Conservation (phyloP, 176 grass and related monocot species). For the Calamus simplicifolius region DNA sequence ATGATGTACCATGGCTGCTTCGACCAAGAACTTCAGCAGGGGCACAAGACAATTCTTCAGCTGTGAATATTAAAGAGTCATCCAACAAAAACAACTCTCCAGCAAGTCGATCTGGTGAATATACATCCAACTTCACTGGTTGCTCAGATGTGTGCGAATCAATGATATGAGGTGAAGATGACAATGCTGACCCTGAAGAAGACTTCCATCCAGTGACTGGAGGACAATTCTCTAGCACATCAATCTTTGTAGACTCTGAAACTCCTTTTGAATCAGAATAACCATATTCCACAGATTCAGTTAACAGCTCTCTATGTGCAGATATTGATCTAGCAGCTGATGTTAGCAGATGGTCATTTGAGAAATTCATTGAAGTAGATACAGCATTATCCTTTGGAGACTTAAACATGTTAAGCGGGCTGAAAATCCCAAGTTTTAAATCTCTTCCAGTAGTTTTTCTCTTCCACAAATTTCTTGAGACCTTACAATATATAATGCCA, state of each 20-base stretch:
- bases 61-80: constrained; percentile 62
- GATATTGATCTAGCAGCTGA: constrained; percentile 70
- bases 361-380: constrained; percentile 76
- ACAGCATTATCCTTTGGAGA: constrained; percentile 59
- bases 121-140: constrained; percentile 58
- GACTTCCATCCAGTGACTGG: constrained; percentile 21
- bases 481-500: constrained; percentile 67
- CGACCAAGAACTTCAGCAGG: constrained; percentile 92
- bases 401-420: constrained; percentile 43
- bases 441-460: constrained; percentile 49
- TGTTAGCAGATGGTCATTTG: constrained; percentile 77
- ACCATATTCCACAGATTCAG: constrained; percentile 62
- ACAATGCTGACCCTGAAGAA: constrained; percentile 30
- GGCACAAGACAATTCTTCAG: constrained; percentile 79
- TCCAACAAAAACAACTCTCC: constrained; percentile 87
- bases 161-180: constrained; percentile 36
- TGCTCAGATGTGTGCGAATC: constrained; percentile 47
- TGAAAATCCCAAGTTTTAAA: constrained; percentile 62
- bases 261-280: constrained; percentile 56
- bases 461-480: constrained; percentile 79
- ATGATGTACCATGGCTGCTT: constrained; percentile 82
- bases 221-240: constrained; percentile 35
- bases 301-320: constrained; percentile 70
- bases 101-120: constrained; percentile 72
- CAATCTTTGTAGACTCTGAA: constrained; percentile 25